Evolutionary conservation across 2,329 filamentous ascomycete genomes (phyloP).

Genomic region (Emericellopsis atlantica): DNA sequence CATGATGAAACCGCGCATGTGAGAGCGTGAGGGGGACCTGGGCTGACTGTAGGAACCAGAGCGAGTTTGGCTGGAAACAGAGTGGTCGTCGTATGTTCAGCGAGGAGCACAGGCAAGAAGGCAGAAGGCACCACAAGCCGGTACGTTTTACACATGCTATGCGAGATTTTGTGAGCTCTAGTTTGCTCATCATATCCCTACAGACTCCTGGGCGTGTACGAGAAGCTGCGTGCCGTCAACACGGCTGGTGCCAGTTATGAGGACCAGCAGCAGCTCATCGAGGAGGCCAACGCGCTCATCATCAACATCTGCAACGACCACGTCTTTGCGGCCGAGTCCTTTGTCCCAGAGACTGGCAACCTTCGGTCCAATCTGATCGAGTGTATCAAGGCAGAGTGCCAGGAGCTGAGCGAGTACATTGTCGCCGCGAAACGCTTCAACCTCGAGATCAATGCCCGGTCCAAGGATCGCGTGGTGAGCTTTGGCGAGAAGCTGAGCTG

Average conservation of each 20-base stretch:
- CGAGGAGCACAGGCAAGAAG: conserved; percentile 88
- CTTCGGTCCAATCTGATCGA: conserved; percentile 46
- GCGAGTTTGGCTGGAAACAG: conserved; percentile 50
- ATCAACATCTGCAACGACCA: conserved; percentile 76
- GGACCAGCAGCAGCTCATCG: conserved; percentile 39
- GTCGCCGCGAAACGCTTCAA: conserved; percentile 52
- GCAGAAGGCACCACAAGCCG: conserved; percentile 89
- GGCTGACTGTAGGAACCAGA: conserved; percentile 9
- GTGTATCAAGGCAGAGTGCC: conserved; percentile 68
- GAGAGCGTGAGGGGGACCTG: not conserved
- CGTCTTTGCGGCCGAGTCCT: conserved; percentile 53
- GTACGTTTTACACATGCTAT: conserved; percentile 35
- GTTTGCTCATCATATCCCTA: not conserved
- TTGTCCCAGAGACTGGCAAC: conserved; percentile 38
- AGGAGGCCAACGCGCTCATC: conserved; percentile 62
- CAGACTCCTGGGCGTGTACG: conserved; percentile 47
- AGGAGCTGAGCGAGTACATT: conserved; percentile 64
- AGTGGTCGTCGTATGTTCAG: conserved; percentile 90
- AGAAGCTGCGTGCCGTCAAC: conserved; percentile 40
- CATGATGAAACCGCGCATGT: not conserved
- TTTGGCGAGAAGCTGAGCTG: conserved; percentile 95
- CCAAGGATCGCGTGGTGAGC: conserved; percentile 81
- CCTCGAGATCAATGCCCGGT: conserved; percentile 63
- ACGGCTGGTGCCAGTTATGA: conserved; percentile 38
- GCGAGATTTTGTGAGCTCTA: too few relatives aligned